These are phyloP conservation scores for Pyrus hybrid DNA, from an alignment of 331 rosid genomes.

Conservation along the genomic window DNA sequence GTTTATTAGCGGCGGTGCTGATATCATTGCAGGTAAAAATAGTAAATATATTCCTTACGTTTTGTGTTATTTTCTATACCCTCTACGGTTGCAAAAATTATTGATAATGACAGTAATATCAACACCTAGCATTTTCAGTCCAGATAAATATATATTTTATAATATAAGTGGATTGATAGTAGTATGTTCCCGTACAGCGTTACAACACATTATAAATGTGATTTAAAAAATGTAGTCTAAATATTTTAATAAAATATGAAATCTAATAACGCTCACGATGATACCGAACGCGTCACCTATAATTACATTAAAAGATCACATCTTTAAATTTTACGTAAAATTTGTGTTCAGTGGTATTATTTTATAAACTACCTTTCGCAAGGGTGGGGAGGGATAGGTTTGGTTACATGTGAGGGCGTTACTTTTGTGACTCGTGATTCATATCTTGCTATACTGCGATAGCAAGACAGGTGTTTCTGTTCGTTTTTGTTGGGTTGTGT, in stretches of 20 bases:
- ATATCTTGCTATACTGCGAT: background rate
- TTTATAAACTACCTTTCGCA: background rate
- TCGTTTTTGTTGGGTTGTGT: background rate
- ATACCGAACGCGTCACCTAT: background rate
- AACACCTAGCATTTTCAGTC: no score
- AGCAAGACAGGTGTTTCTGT: background rate
- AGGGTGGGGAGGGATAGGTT: background rate
- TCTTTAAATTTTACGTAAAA: no score
- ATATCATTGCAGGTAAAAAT: slow-evolving; percentile 77
- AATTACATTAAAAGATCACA: no score
- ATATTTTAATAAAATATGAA: no score
- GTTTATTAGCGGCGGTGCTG: slow-evolving; percentile 96
- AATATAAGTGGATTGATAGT: no score
- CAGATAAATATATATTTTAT: no score
- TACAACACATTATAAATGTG: no score
- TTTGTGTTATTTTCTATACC: background rate
- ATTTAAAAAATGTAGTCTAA: no score
- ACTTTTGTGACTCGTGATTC: slow-evolving; percentile 3
- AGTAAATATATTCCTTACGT: background rate
- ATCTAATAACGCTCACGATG: background rate
- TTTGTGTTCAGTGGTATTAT: no score
- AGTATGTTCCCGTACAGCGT: no score
- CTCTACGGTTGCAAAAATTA: background rate
- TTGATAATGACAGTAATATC: background rate
- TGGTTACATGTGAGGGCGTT: background rate